Evolutionary conservation across 2,329 filamentous ascomycete genomes (phyloP).

Genomic region (Penicillium sp.): DNA sequence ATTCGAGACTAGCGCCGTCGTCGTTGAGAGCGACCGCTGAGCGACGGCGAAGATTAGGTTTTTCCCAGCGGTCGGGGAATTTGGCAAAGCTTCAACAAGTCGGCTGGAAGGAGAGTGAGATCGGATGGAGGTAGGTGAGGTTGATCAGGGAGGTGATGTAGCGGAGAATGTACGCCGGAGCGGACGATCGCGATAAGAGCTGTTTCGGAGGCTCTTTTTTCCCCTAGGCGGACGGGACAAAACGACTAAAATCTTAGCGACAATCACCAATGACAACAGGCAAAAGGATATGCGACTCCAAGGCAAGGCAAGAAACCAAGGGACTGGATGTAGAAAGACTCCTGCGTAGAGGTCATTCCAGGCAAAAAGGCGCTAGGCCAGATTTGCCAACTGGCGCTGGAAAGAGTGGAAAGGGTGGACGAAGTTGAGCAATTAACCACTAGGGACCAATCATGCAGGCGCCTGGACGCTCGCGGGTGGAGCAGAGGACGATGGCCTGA

Average conservation of each 20-base stretch:
- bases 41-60: constrained; percentile 36
- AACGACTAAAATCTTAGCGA: constrained; percentile 11
- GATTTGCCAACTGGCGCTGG: constrained; percentile 10
- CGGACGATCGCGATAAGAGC: constrained; percentile 22
- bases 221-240: constrained; percentile 9
- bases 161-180: constrained; percentile 9
- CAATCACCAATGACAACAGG: constrained; percentile 12
- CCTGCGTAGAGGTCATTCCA: background rate
- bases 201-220: constrained; percentile 20
- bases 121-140: background rate
- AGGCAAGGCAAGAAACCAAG: constrained; percentile 1
- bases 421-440: constrained; percentile 18
- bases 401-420: constrained; percentile 14
- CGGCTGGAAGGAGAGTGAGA: constrained; percentile 3
- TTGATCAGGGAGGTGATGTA: constrained; percentile 1
- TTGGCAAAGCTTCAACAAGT: constrained; percentile 9
- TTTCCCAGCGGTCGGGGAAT: constrained; percentile 45
- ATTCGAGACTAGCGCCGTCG: constrained; percentile 31
- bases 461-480: constrained; percentile 26
- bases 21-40: constrained; percentile 44
- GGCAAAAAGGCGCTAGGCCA: constrained; percentile 6
- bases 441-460: constrained; percentile 31
- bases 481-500: constrained; percentile 32
- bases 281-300: constrained; percentile 2
- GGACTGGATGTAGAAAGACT: background rate